Base-by-base conservation (phyloP, 164 flowering plant genomes). In the Aristolochia californica region DNA sequence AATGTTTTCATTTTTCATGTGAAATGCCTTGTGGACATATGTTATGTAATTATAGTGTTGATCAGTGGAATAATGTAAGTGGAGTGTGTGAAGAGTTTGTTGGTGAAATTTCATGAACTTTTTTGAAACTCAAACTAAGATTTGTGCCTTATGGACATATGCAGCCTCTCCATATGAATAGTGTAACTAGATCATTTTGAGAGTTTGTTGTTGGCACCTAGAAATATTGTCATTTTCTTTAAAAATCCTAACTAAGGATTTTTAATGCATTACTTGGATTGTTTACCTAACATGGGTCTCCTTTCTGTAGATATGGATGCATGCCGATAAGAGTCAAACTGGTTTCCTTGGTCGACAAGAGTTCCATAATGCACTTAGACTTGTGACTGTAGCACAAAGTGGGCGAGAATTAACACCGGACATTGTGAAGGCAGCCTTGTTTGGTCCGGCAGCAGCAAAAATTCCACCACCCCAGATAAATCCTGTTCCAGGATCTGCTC, bases 321-420 rank as follows among this genome's bases (percentile, higher is more conserved):
- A 75, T 77, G 95, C 97, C 55, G 91, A 87, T 83, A 87, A 77
- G 70, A 70, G 58, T 45, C 74, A 75, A 38, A 75, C 71, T 47
- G 96, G 97, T 68, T 93, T 79, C 77, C 95, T 93, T 64, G 83
- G 87, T 49, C 83, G 94, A 20, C 51, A 78, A 47, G 95, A 93
- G 62, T 93, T 93, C 77, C 83, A 74, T 62, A 93, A 93, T 76
- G 89, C 94, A 71, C 87, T 93, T 55, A 93, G 75, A 70, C 91
- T 93, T 65, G 89, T 93, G 14, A 93, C 97, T 13, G 98, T 93
- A 55, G 97, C 94, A 25, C 98, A 93, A 72, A 88, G 91, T 70
- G 89, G 83, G 76, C 62, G 94, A 51, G 97, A 93, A 12, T 63
- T 93, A 61, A 87, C 98, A 15, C 88, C 85, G n/a, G 98, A 93